Evolutionary conservation across 768 basidiomycete genomes (phyloP), one percentile per base, ranked within the genome.

Genomic region (Podaxis sp.): DNA sequence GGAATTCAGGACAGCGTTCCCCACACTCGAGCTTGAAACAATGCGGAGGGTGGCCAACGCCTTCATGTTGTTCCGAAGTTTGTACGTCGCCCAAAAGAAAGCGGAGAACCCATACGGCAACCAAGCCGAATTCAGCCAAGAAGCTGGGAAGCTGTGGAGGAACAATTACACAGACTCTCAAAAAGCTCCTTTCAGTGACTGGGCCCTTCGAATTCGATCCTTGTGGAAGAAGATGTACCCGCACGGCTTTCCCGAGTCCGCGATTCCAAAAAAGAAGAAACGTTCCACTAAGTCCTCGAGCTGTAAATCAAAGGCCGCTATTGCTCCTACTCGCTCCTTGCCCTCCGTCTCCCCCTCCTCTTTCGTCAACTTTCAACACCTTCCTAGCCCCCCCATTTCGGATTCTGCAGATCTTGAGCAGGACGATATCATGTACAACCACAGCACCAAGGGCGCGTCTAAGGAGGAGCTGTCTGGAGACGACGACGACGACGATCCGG

Each of bases 51-150:
- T n/a, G 11, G 11, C 27, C n/a, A 58, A 58, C 41, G 13, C 9
- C n/a, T 79, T 79, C 64, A 75, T 79, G 57, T 46, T 75, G 59
- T 77, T 74, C 66, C 75, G 77, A 22, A 77, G 75, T 8, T 55
- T 49, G 5, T 64, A 70, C 49, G 71, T 72, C 56, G 49, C 49
- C 66, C 67, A 50, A 60, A 36, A 57, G 27, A 58, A 61, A 53
- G 63, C 59, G 24, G 59, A 54, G 4, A 62, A 68, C 46, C 66
- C 57, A 29, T 61, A 67, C 29, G 66, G 65, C 15, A 72, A 73
- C 56, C 76, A 79, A 65, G 73, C 73, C 33, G 66, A 74, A 25
- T 69, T 76, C 49, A 77, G 76, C 64, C 68, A 69, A 37, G 65
- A 65, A 2, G 76, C 77, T 4, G 76, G 66, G 1, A 64, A 64